A percentile compares a stretch with the other conserved stretches of the same genome.
These are phyloP conservation scores for Fusarium agapanthi DNA, from an alignment of 2,329 filamentous ascomycete genomes.

Conservation along the genomic window DNA sequence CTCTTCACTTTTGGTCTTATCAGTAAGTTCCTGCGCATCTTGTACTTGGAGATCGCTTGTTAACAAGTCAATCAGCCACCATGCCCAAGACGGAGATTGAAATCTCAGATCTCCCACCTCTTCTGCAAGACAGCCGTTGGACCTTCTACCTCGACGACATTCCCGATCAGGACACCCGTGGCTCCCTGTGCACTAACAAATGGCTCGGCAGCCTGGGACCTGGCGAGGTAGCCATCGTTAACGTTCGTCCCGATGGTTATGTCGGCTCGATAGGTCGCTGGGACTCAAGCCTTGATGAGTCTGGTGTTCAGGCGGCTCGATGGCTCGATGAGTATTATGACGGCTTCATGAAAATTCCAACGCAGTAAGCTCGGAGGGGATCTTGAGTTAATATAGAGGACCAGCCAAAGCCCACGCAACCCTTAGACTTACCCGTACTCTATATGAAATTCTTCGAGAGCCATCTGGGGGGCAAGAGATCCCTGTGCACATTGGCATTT, in stretches of 20 bases:
- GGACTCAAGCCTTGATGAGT: conserved; percentile 60
- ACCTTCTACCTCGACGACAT: conserved; percentile 77
- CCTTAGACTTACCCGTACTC: neutral
- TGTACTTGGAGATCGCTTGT: neutral
- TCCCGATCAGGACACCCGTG: conserved; percentile 62
- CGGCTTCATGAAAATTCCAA: conserved; percentile 63
- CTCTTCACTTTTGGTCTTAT: conserved; percentile 76
- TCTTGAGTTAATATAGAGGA: conserved; percentile 32
- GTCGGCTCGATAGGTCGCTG: conserved; percentile 70
- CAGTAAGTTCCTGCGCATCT: conserved; percentile 55
- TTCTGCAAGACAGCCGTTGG: conserved; percentile 73
- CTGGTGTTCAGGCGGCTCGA: conserved; percentile 60
- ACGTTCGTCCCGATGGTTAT: conserved; percentile 78
- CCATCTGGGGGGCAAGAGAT: conserved; percentile 6
- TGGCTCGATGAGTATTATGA: conserved; percentile 66
- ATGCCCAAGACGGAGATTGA: conserved; percentile 72
- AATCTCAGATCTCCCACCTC: conserved; percentile 68
- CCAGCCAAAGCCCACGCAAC: conserved; percentile 21
- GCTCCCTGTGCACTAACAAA: conserved; percentile 68
- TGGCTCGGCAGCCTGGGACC: conserved; percentile 70
- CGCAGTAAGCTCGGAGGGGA: conserved; percentile 16
- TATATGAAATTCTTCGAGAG: conserved; percentile 11
- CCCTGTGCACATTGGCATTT: conserved; percentile 20
- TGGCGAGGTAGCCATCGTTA: conserved; percentile 69
- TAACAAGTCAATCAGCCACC: conserved; percentile 53